These are phyloP conservation scores for Neonectria sp. DNA, from an alignment of 2,329 filamentous ascomycete genomes.

Conservation along the genomic window DNA sequence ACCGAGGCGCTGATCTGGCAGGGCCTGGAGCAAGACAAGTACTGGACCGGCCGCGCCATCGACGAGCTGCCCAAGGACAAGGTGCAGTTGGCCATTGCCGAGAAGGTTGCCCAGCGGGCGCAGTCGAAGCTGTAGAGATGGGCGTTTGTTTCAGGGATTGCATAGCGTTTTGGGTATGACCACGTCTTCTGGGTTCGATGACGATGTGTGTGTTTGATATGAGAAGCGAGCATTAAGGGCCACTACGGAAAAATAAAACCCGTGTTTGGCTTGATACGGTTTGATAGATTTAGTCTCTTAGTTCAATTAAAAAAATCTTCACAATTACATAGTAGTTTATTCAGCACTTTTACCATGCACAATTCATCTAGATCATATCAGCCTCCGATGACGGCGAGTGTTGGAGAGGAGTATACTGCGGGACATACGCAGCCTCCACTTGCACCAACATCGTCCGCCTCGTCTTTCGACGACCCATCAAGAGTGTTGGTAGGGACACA, in stretches of 20 bases:
- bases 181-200: neutral
- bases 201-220: conserved; percentile 12
- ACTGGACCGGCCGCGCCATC: conserved; percentile 76
- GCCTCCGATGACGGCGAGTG: neutral
- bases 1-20: conserved; percentile 86
- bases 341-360: too few relatives aligned
- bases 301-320: neutral
- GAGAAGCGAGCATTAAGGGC: conserved; percentile 1
- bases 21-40: conserved; percentile 77
- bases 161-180: conserved; percentile 16
- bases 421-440: neutral
- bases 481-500: too few relatives aligned
- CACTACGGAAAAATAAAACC: neutral
- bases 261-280: neutral
- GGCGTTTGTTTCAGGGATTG: neutral
- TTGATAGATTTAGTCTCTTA: neutral
- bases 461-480: too few relatives aligned
- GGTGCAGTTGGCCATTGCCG: conserved; percentile 43
- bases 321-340: too few relatives aligned
- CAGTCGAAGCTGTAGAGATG: conserved; percentile 35
- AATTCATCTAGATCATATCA: neutral
- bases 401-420: neutral
- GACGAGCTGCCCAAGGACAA: conserved; percentile 61
- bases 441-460: too few relatives aligned
- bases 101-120: conserved; percentile 46